phyloP scores from a whole-genome alignment of 2,329 filamentous ascomycete species.

The Monilinia vaccinii-corymbosi region DNA sequence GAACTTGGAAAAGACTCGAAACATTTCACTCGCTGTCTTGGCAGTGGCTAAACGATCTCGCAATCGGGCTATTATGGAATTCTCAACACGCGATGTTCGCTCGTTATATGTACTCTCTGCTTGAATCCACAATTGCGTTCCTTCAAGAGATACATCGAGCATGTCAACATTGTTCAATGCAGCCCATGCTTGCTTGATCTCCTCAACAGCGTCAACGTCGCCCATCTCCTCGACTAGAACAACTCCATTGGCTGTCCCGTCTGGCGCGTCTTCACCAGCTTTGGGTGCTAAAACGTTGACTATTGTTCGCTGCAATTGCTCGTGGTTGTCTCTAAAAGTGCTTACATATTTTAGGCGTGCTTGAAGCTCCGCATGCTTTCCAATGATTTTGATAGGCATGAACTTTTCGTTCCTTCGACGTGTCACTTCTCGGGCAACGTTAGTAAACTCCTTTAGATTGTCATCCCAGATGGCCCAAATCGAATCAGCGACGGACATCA shows the following conservation, averaged over 20 bases:
- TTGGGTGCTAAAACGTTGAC: conserved; percentile 88
- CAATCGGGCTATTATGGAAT: conserved; percentile 93
- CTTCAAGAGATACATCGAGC: conserved; percentile 81
- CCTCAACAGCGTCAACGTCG: conserved; percentile 92
- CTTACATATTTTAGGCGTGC: conserved; percentile 86
- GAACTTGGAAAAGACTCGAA: conserved; percentile 98
- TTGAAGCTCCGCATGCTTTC: conserved; percentile 81
- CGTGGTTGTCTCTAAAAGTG: conserved; percentile 93
- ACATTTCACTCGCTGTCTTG: conserved; percentile 99
- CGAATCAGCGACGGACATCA: conserved; percentile 74
- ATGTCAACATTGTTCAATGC: conserved; percentile 92
- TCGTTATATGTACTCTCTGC: conserved; percentile 97
- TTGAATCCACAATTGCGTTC: conserved; percentile 84
- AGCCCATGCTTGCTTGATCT: conserved; percentile 90
- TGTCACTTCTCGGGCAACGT: conserved; percentile 90
- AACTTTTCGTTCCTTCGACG: conserved; percentile 93
- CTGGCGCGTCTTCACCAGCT: conserved; percentile 44
- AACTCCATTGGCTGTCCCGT: conserved; percentile 48
- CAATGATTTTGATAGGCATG: conserved; percentile 92
- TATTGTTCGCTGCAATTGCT: conserved; percentile 93
- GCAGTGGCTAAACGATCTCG: conserved; percentile 89
- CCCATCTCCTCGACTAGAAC: conserved; percentile 88
- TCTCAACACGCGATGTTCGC: conserved; percentile 91
- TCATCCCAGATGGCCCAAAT: conserved; percentile 95
- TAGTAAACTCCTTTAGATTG: conserved; percentile 94